A percentile compares a stretch with the other conserved stretches of the same genome.
Evolutionary conservation across 306 rosid genomes (phyloP).

Genomic region (Spatholobus suberectus): DNA sequence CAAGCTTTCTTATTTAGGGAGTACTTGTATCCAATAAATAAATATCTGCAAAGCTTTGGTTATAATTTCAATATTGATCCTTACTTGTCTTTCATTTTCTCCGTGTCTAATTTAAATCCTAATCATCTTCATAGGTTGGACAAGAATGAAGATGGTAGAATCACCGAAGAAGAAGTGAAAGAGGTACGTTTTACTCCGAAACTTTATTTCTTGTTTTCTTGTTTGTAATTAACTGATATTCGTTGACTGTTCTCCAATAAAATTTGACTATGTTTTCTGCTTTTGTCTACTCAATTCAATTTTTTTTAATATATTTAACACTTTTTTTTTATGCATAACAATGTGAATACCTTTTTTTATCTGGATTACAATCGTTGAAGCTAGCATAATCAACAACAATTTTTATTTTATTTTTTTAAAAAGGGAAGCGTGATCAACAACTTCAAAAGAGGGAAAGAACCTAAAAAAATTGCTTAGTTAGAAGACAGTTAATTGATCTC

Average conservation of each 20-base stretch:
- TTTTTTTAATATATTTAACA: neutral
- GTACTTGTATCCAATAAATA: neutral
- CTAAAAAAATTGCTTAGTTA: neutral
- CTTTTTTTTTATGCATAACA: neutral
- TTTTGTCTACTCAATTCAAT: neutral
- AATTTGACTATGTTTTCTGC: neutral
- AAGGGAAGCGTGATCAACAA: neutral
- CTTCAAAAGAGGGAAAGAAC: neutral
- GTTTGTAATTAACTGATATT: neutral
- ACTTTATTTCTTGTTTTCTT: neutral
- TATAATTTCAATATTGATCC: neutral
- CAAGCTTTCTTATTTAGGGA: neutral
- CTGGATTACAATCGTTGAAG: neutral
- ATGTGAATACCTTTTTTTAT: neutral
- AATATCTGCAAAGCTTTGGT: slow-evolving; percentile 8
- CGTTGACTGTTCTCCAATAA: neutral
- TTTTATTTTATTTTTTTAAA: no score
- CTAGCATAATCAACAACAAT: neutral
- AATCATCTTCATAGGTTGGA: slow-evolving; percentile 71
- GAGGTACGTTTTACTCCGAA: slow-evolving; percentile 56
- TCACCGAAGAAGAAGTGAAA: slow-evolving; percentile 82
- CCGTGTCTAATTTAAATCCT: neutral
- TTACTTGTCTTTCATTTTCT: neutral
- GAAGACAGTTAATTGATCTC: neutral
- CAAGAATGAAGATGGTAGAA: slow-evolving; percentile 94